Evolutionary conservation across 352 stramenopile species (phyloP), one percentile per base, ranked within the genome.

Genomic region (Phytophthora megakarya): DNA sequence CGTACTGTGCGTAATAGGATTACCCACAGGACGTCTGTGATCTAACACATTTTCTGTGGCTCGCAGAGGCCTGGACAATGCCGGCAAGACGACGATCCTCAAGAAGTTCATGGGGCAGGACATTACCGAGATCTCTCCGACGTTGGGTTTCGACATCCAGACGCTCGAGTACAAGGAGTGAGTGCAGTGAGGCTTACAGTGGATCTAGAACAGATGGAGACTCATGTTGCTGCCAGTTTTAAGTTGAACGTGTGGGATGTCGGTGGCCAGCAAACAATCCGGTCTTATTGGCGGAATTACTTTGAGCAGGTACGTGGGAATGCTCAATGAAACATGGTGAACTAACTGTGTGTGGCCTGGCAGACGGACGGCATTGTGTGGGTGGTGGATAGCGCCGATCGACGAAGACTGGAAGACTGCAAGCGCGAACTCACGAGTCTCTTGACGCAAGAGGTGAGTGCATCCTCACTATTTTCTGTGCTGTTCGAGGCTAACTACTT

Each of bases 211-310:
- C 13, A 50, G 25, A 56, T 15, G 50, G n/a, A 18, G 10, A 19
- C 9, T 48, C 12, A 3, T 47, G 22, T 39, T 55, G 3, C 48
- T 60, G 84, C 91, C 72, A 93, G 90, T 70, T 98, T 98, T 72
- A 98, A 98, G 74, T 89, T 99, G 46, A 98, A 99, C 73, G 92
- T 99, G 52, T 99, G 96, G 96, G 97, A 99, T 76, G 96, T 99
- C 45, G 98, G 97, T 54, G 98, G 97, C 26, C 98, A 99, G 84
- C 97, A 98, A 62, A 99, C 97, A 19, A 99, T 99, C 52, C 92
- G 97, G 19, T 94, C 97, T 6, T 99, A 99, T 79, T 99, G 98
- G 98, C 86, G 97, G 38, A 99, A 99, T 83, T 99, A 99, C 81
- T 99, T 99, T 76, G 98, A 99, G 81, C 78, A 98, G 75, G 65